phyloP scores from a whole-genome alignment of 768 basidiomycete species.

The Lactifluus piperatus region DNA sequence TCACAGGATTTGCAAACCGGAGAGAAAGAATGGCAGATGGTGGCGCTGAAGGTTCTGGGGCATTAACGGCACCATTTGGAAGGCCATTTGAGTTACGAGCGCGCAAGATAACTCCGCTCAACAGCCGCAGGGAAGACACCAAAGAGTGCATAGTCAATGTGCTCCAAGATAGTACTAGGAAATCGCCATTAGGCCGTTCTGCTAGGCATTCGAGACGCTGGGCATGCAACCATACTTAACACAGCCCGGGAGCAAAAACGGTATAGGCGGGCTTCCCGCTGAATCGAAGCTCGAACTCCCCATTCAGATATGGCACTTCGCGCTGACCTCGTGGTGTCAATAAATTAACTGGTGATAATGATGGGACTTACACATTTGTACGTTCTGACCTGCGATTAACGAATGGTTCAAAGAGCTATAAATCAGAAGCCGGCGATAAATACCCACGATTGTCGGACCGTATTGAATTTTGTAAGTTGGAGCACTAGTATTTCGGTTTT shows the following conservation, averaged over 20 bases:
- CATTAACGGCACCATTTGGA: conserved; percentile 46
- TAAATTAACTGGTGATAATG: not conserved
- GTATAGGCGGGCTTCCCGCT: conserved; percentile 62
- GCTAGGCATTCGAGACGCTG: conserved; percentile 20
- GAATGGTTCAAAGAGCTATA: conserved; percentile 52
- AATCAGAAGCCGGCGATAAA: conserved; percentile 52
- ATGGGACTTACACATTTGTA: conserved; percentile 15
- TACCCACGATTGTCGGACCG: conserved; percentile 34
- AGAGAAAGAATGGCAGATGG: conserved; percentile 52
- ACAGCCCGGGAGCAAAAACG: conserved; percentile 68
- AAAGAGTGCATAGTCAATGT: conserved; percentile 78
- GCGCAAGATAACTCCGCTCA: conserved; percentile 73
- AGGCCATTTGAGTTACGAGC: conserved; percentile 28
- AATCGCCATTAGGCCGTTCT: not conserved
- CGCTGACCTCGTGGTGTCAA: conserved; percentile 22
- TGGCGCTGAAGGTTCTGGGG: conserved; percentile 52
- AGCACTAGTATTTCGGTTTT: too few species aligned
- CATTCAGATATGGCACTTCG: conserved; percentile 53
- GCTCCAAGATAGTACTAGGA: conserved; percentile 51
- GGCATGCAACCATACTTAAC: conserved; percentile 48
- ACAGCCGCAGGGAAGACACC: conserved; percentile 82
- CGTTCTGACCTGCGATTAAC: conserved; percentile 44
- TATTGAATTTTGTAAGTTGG: too few species aligned
- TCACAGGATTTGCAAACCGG: conserved; percentile 33
- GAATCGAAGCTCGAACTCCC: conserved; percentile 55